Conservation (phyloP, 1,284 basidiomycete species). For the Ustilago lituana region DNA sequence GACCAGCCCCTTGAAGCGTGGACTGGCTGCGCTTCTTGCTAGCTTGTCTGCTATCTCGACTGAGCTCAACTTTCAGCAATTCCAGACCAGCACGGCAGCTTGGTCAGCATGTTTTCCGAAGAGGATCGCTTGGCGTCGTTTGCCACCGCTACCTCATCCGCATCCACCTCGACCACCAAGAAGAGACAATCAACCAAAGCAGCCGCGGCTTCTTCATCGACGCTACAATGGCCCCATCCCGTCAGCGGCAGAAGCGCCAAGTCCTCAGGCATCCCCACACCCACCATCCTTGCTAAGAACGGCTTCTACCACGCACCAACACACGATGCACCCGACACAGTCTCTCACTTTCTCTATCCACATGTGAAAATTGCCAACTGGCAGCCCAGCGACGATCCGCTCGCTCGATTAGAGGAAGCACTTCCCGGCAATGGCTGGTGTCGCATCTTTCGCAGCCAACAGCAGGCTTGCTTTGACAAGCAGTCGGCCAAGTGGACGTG, state of each 20-base stretch:
- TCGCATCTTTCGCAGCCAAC: constrained; percentile 40
- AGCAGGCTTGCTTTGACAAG: constrained; percentile 23
- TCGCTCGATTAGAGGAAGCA: constrained; percentile 34
- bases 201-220: constrained; percentile 12
- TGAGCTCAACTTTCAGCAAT: no score
- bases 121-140: constrained; percentile 50
- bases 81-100: no score
- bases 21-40: no score
- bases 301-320: constrained; percentile 61
- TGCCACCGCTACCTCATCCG: constrained; percentile 25
- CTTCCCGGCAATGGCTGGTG: constrained; percentile 50
- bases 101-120: constrained; percentile 31
- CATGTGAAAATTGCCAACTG: constrained; percentile 54
- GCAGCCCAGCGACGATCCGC: constrained; percentile 54
- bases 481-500: constrained; percentile 37
- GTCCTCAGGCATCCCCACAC: constrained; percentile 49
- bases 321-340: constrained; percentile 45
- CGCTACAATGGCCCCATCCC: constrained; percentile 46
- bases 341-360: constrained; percentile 56
- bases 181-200: constrained; percentile 35
- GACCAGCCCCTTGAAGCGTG: no score
- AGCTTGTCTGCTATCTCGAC: no score
- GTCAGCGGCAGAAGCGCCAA: constrained; percentile 28
- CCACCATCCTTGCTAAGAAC: constrained; percentile 50
- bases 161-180: constrained; percentile 32